phyloP scores from a whole-genome alignment of 2,329 filamentous ascomycete species.

The Exophiala mesophila region DNA sequence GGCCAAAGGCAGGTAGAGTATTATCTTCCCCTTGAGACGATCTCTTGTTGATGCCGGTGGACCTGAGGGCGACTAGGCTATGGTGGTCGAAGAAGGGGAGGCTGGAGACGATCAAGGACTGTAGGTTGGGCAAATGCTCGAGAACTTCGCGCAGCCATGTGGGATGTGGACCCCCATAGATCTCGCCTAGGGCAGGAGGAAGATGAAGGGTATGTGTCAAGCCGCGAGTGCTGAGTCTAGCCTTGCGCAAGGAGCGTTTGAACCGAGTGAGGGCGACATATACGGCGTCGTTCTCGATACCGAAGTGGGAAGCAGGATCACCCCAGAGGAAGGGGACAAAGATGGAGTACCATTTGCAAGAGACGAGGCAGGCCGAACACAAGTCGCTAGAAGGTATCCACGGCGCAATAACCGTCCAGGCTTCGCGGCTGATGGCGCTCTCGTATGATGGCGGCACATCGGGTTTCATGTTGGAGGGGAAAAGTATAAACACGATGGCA shows the following conservation, averaged over 20 bases:
- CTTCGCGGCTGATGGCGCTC: constrained; percentile 50
- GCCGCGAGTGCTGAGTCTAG: constrained; percentile 48
- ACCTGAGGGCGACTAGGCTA: constrained; percentile 48
- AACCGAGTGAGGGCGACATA: constrained; percentile 59
- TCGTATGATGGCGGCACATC: constrained; percentile 57
- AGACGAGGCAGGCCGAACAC: constrained; percentile 53
- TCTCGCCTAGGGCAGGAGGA: constrained; percentile 56
- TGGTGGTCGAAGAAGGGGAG: constrained; percentile 60
- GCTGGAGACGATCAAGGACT: constrained; percentile 55
- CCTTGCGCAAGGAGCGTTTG: constrained; percentile 51
- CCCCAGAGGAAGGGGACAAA: constrained; percentile 59
- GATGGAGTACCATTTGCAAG: constrained; percentile 53
- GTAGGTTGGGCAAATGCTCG: constrained; percentile 53
- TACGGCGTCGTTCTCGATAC: constrained; percentile 49
- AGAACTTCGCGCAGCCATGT: constrained; percentile 58
- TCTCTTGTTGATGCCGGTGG: constrained; percentile 19
- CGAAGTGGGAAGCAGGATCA: constrained; percentile 59
- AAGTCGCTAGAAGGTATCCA: constrained; percentile 55
- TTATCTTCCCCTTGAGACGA: constrained; percentile 14
- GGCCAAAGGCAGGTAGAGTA: constrained; percentile 35
- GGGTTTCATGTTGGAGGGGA: constrained; percentile 17
- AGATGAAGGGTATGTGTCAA: constrained; percentile 59
- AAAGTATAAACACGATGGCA: neutral
- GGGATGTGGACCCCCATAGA: constrained; percentile 55
- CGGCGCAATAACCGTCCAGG: constrained; percentile 52